Percentiles rank a stretch among this genome's conserved stretches.
These are phyloP conservation scores for Pichia californica DNA, from an alignment of 805 yeast species.

Conservation along the genomic window DNA sequence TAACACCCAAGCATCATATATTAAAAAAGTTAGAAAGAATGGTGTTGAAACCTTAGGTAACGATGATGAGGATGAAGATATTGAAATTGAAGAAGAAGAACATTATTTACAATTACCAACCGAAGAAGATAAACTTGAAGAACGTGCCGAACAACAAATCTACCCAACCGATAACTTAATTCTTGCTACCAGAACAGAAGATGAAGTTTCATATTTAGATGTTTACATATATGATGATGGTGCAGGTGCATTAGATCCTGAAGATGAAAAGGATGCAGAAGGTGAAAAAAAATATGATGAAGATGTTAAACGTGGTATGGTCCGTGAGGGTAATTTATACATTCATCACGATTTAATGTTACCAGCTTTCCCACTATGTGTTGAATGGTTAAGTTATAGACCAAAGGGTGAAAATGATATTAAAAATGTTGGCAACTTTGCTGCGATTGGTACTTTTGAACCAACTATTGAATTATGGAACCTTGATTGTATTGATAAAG, in stretches of 20 bases:
- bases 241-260: constrained; percentile 56
- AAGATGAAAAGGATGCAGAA: constrained; percentile 56
- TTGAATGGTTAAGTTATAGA: constrained; percentile 84
- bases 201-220: constrained; percentile 85
- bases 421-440: constrained; percentile 71
- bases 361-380: constrained; percentile 94
- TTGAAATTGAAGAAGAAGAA: constrained; percentile 38
- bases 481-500: constrained; percentile 84
- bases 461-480: constrained; percentile 98
- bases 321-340: constrained; percentile 70
- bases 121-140: constrained; percentile 63
- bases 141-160: constrained; percentile 76
- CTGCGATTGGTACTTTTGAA: constrained; percentile 94
- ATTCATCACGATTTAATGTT: constrained; percentile 96
- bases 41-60: constrained; percentile 43
- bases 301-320: constrained; percentile 68
- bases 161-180: constrained; percentile 87
- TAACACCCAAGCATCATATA: constrained; percentile 50
- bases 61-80: constrained; percentile 22
- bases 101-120: constrained; percentile 59
- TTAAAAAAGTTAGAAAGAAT: constrained; percentile 38
- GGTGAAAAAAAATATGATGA: constrained; percentile 60
- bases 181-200: constrained; percentile 91
- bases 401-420: constrained; percentile 45
- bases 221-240: constrained; percentile 94